These are phyloP conservation scores for Mycena sp. DNA, from an alignment of 1,284 basidiomycete genomes.

Conservation along the genomic window DNA sequence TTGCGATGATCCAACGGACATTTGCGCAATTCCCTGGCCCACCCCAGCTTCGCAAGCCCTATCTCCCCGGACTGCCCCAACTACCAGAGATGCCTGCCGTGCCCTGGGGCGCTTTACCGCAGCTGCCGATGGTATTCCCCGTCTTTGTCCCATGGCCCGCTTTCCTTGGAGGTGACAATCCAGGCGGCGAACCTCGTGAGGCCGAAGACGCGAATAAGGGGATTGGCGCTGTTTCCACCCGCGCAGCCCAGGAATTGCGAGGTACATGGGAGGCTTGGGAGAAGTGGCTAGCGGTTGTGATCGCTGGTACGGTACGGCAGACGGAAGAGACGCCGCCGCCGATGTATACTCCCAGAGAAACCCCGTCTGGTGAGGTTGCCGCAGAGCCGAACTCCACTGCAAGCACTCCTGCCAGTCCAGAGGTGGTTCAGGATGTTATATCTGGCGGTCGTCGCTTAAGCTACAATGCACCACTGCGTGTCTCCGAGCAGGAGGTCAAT, in stretches of 20 bases:
- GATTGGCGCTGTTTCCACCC: conserved; percentile 51
- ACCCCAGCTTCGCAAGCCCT: conserved; percentile 55
- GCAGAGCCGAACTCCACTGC: conserved; percentile 23
- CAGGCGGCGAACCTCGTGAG: conserved; percentile 49
- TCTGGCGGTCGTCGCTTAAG: conserved; percentile 51
- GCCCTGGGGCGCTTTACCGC: conserved; percentile 74
- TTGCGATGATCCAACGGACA: conserved; percentile 79
- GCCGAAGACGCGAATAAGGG: conserved; percentile 47
- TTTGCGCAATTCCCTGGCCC: conserved; percentile 70
- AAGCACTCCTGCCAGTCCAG: conserved; percentile 27
- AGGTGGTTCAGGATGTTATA: conserved; percentile 43
- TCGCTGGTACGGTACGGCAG: conserved; percentile 52
- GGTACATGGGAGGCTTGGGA: conserved; percentile 63
- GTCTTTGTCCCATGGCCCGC: conserved; percentile 77
- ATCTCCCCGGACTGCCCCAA: conserved; percentile 54
- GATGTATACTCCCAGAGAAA: conserved; percentile 67
- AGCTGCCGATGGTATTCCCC: conserved; percentile 81
- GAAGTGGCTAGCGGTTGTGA: conserved; percentile 67
- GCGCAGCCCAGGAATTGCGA: conserved; percentile 69
- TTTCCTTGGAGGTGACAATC: conserved; percentile 59
- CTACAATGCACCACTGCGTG: conserved; percentile 55
- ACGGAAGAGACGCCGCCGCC: conserved; percentile 70
- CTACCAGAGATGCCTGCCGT: conserved; percentile 56
- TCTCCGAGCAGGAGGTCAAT: conserved; percentile 73
- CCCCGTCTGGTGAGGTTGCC: conserved; percentile 40